Evolutionary conservation across 805 yeast genomes (phyloP).

Genomic region (Lachancea nothofagi): DNA sequence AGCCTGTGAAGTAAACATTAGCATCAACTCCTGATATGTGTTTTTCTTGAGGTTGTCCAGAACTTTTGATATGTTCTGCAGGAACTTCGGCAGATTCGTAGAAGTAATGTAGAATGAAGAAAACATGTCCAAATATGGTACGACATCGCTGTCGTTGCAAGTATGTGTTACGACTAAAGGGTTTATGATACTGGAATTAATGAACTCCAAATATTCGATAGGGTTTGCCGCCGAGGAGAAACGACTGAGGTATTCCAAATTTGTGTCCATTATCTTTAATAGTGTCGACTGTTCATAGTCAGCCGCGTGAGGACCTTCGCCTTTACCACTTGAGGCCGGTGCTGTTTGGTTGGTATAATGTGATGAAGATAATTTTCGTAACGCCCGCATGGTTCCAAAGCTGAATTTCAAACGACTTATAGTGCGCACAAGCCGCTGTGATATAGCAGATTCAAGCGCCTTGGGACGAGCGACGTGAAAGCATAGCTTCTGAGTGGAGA

Average conservation of each 20-base stretch:
- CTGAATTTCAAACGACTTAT: conserved; percentile 33
- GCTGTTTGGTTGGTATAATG: conserved; percentile 8
- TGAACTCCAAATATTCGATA: conserved; percentile 37
- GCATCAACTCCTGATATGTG: conserved; percentile 41
- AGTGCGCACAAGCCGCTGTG: conserved; percentile 26
- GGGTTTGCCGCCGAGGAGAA: conserved; percentile 50
- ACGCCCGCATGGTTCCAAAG: conserved; percentile 27
- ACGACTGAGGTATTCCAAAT: conserved; percentile 38
- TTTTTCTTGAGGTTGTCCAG: conserved; percentile 37
- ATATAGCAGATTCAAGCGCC: conserved; percentile 24
- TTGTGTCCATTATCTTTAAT: conserved; percentile 32
- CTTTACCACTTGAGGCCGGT: background rate
- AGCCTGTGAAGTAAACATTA: conserved; percentile 43
- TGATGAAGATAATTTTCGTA: conserved; percentile 28
- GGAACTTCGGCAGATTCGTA: conserved; percentile 32
- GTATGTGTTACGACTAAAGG: conserved; percentile 33
- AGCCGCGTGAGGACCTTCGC: background rate
- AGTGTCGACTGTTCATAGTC: conserved; percentile 2
- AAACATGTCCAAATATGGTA: conserved; percentile 44
- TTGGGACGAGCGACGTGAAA: conserved; percentile 34
- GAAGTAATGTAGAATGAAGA: conserved; percentile 40
- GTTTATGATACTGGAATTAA: conserved; percentile 15
- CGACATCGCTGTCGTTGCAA: conserved; percentile 34
- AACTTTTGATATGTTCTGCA: conserved; percentile 37
- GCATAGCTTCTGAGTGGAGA: conserved; percentile 32